Evolutionary conservation across 176 grass and related monocot species (phyloP).

Genomic region (Raddia guianensis): DNA sequence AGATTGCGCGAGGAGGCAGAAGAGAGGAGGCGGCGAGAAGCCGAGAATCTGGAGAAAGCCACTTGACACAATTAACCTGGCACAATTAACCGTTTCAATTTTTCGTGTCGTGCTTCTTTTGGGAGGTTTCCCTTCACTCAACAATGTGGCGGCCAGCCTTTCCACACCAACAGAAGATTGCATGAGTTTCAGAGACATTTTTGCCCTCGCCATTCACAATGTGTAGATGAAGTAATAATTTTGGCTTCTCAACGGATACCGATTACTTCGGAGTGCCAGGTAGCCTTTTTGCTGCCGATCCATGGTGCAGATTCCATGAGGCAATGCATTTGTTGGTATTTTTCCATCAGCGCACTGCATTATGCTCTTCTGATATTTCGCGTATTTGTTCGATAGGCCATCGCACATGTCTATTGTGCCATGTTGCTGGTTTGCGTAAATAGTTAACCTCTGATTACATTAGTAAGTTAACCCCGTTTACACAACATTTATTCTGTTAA

Average conservation of each 20-base stretch:
- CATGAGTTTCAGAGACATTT: constrained; percentile 13
- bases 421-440: background rate
- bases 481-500: background rate
- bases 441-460: background rate
- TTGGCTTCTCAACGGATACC: background rate
- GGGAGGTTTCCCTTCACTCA: background rate
- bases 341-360: too few relatives aligned
- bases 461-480: too few relatives aligned
- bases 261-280: background rate
- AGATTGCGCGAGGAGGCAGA: constrained; percentile 52
- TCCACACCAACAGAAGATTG: constrained; percentile 26
- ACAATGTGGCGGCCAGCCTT: constrained; percentile 24
- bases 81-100: background rate
- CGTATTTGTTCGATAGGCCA: background rate
- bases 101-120: constrained; percentile 38
- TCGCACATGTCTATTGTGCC: too few relatives aligned
- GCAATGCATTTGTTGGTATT: background rate
- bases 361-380: background rate
- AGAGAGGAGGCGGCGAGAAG: constrained; percentile 55
- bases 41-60: constrained; percentile 66
- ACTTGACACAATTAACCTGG: constrained; percentile 31
- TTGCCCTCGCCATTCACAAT: background rate
- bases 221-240: constrained; percentile 47
- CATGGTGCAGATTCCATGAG: background rate
- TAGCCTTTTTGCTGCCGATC: background rate